Evolutionary conservation across 106 monocot species (phyloP).

Genomic region (Posidonia australis): DNA sequence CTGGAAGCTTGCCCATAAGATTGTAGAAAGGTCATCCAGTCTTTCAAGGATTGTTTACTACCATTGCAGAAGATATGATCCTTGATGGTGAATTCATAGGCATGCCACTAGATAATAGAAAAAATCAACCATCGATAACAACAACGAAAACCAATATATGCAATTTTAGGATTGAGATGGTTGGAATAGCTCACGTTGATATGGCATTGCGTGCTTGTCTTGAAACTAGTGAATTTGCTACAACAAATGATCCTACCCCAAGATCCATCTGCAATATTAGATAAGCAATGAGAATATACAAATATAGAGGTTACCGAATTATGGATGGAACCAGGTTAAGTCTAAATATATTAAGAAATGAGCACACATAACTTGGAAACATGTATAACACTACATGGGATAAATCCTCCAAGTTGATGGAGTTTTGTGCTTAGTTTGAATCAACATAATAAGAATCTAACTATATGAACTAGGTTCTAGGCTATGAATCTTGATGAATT

Average conservation of each 20-base stretch:
- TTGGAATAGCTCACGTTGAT: conserved; percentile 39
- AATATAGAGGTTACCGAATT: background rate
- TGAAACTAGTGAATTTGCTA: conserved; percentile 89
- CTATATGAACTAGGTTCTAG: no score
- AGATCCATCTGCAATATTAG: conserved; percentile 76
- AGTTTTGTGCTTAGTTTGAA: no score
- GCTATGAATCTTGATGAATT: no score
- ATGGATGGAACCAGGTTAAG: no score
- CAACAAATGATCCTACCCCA: conserved; percentile 94
- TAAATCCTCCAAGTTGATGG: no score
- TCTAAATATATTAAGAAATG: no score
- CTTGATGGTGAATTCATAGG: background rate
- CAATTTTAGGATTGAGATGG: background rate
- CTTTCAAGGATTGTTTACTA: no score
- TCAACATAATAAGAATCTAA: no score
- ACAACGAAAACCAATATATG: background rate
- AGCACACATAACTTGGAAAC: no score
- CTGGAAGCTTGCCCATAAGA: no score
- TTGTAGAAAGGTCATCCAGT: no score
- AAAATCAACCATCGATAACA: background rate
- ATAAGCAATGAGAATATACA: background rate
- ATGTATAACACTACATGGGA: no score
- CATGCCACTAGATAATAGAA: background rate
- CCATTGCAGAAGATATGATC: background rate
- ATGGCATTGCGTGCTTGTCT: conserved; percentile 56